Evolutionary conservation across 2,329 filamentous ascomycete species (phyloP), one percentile per base, ranked within the genome.

Genomic region (Rosellinia necatrix): DNA sequence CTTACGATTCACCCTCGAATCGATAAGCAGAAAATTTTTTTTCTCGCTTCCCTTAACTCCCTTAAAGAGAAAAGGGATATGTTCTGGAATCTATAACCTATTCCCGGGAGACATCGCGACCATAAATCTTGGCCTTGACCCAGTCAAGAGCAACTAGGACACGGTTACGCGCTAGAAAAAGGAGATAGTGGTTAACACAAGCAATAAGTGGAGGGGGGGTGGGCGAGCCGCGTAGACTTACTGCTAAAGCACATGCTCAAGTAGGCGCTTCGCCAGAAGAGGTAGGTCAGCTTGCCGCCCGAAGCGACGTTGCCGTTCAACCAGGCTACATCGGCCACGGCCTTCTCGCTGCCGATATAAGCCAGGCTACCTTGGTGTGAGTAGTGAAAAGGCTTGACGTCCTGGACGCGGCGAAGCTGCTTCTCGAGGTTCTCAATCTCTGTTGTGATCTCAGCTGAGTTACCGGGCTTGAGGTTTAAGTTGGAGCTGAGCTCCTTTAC

Each of bases 161-260:
- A 72, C 94, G 88, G 81, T 99, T 99, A 68, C 94, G 91, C 60
- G 91, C 91, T 96, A 48, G 38, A 49, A 47, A 34, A n/a, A n/a
- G n/a, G n/a, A n/a, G n/a, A n/a, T n/a, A n/a, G 4, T 38, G 27
- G 63, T 73, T 56, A 70, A 52, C 21, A 30, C 37, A n/a, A 21
- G 12, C 22, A 8, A 12, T 37, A 13, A 25, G 32, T 12, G 6
- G 24, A 30, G 13, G 2, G 10, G 3, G 17, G 19, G 15, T 30
- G 47, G 44, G 17, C n/a, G n/a, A n/a, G n/a, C n/a, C n/a, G n/a
- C n/a, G n/a, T 29, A 58, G 65, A 89, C 91, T 87, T 84, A 94
- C 91, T 92, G 86, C 92, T 97, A 76, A 99, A 99, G 85, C 93
- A 97, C 94, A 99, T 99, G 82, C 91, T 97, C 74, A 99, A 81